phyloP scores from a whole-genome alignment of 2,329 filamentous ascomycete genomes.

The Botrytis cinerea region DNA sequence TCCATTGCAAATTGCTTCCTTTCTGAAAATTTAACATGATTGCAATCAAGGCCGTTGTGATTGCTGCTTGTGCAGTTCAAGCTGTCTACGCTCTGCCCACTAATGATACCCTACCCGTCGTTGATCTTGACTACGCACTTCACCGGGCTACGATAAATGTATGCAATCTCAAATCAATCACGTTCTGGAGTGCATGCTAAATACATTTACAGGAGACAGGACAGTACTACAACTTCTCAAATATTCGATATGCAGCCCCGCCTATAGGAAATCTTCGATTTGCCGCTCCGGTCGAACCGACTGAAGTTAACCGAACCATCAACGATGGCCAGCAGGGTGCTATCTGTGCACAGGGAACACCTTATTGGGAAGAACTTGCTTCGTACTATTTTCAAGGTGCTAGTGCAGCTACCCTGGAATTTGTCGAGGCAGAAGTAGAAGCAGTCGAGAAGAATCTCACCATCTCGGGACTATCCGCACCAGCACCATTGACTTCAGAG shows the following conservation, averaged over 20 bases:
- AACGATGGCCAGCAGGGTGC: slow-evolving; percentile 33
- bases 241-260: slow-evolving; percentile 50
- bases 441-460: slow-evolving; percentile 15
- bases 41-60: slow-evolving; percentile 2
- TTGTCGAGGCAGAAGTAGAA: slow-evolving; percentile 14
- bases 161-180: slow-evolving; percentile 11
- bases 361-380: slow-evolving; percentile 25
- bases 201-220: slow-evolving; percentile 35
- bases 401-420: slow-evolving; percentile 12
- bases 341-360: slow-evolving; percentile 33
- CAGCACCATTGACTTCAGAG: slow-evolving; percentile 38
- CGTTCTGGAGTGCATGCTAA: background rate
- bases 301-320: slow-evolving; percentile 40
- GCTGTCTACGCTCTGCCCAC: slow-evolving; percentile 17
- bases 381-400: slow-evolving; percentile 12
- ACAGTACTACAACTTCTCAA: slow-evolving; percentile 45
- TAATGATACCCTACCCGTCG: slow-evolving; percentile 30
- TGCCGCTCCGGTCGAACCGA: slow-evolving; percentile 44
- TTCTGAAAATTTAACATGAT: slow-evolving; percentile 17
- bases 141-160: slow-evolving; percentile 40
- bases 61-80: slow-evolving; percentile 6
- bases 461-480: slow-evolving; percentile 17
- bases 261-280: slow-evolving; percentile 49
- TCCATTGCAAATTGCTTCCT: slow-evolving; percentile 1
- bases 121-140: slow-evolving; percentile 41